Evolutionary conservation across 345 rosid species (phyloP).

Genomic region (Melaleuca quinquenervia): DNA sequence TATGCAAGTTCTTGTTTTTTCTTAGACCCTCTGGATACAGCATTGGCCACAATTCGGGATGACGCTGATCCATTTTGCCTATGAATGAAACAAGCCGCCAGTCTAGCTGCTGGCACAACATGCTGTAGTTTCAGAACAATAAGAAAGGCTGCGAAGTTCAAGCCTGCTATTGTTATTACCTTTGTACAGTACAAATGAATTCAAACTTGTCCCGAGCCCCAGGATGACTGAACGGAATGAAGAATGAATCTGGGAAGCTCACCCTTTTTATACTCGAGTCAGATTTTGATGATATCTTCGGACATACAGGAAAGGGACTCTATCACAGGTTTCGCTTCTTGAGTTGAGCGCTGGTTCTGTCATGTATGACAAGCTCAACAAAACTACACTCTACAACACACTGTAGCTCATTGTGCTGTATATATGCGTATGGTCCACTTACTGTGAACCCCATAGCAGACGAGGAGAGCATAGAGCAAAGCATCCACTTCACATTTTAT

Average conservation of each 20-base stretch:
- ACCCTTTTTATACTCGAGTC: not conserved
- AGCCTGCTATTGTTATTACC: not conserved
- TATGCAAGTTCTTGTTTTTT: not conserved
- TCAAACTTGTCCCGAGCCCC: not conserved
- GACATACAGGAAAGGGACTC: not conserved
- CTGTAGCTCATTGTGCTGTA: not conserved
- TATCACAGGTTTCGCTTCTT: not conserved
- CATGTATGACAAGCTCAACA: not conserved
- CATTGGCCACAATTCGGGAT: not conserved
- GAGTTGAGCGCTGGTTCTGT: not conserved
- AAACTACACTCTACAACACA: not conserved
- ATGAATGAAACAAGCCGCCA: not conserved
- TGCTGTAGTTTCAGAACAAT: not conserved
- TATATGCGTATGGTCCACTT: not conserved
- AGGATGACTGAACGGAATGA: not conserved
- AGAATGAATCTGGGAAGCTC: not conserved
- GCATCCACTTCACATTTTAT: not conserved
- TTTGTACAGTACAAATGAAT: not conserved
- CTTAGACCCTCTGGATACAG: not conserved
- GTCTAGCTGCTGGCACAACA: not conserved
- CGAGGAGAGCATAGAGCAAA: not conserved
- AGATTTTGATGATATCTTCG: not conserved
- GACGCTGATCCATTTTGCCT: not conserved
- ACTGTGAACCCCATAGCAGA: not conserved
- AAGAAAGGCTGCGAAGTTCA: not conserved